Conservation (phyloP, 2,329 filamentous ascomycete genomes). For the Penicillium vulpinum region DNA sequence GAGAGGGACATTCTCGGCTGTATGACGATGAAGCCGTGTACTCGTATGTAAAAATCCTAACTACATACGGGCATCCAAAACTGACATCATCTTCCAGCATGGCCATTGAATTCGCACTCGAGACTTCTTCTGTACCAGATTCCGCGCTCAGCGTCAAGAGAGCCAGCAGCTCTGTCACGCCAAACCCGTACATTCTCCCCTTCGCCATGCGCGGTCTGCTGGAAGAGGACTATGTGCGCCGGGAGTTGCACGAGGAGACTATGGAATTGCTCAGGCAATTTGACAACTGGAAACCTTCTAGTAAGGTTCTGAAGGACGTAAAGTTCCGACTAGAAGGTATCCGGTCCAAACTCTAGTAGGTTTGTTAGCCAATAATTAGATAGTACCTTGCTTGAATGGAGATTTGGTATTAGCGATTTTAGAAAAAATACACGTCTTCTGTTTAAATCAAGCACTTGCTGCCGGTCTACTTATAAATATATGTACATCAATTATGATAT, state of each 20-base stretch:
- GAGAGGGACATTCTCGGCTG: conserved; percentile 88
- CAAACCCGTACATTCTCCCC: conserved; percentile 87
- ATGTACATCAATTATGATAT: background rate
- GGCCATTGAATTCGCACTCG: conserved; percentile 69
- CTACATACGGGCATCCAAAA: background rate
- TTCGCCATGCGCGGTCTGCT: conserved; percentile 94
- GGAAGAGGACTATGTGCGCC: conserved; percentile 87
- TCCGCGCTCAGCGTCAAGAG: conserved; percentile 54
- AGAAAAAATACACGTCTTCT: background rate
- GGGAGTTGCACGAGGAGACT: conserved; percentile 74
- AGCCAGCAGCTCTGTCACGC: conserved; percentile 42
- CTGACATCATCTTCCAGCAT: conserved; percentile 48
- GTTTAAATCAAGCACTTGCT: background rate
- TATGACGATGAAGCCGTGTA: conserved; percentile 91
- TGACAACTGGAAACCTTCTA: conserved; percentile 87
- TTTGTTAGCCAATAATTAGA: background rate
- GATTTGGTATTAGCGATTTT: background rate
- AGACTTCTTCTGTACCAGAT: conserved; percentile 61
- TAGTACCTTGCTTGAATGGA: background rate
- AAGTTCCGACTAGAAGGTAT: conserved; percentile 93
- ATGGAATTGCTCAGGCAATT: conserved; percentile 80
- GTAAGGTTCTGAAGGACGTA: conserved; percentile 91
- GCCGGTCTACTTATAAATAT: background rate
- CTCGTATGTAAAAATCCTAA: conserved; percentile 51
- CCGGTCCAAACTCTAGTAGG: conserved; percentile 71